These are phyloP conservation scores for Chiua sp. DNA, from an alignment of 1,284 basidiomycete genomes.

Conservation along the genomic window DNA sequence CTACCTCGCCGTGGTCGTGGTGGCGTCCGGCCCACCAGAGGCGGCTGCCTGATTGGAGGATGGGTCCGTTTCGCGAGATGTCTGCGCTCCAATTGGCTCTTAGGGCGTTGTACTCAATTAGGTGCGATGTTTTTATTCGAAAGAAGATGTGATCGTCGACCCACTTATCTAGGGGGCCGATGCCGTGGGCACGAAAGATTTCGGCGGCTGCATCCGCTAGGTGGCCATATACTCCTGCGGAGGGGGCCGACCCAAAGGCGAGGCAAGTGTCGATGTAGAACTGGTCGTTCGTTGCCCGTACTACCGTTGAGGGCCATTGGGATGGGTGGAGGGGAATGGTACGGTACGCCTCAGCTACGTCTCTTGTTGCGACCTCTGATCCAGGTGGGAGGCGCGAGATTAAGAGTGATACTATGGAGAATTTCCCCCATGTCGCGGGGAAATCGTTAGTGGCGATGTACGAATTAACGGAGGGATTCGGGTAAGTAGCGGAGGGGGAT, in stretches of 20 bases:
- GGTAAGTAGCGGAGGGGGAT: neutral
- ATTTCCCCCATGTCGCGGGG: neutral
- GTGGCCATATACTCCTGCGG: constrained; percentile 37
- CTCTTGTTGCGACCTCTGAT: too few species aligned
- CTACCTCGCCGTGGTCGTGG: too few species aligned
- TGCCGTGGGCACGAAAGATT: neutral
- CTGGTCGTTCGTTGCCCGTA: neutral
- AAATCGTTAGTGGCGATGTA: neutral
- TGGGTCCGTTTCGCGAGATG: too few species aligned
- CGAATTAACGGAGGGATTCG: neutral
- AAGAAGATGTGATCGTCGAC: constrained; percentile 10
- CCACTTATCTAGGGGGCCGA: constrained; percentile 7
- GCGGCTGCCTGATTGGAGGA: too few species aligned
- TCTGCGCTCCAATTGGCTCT: neutral
- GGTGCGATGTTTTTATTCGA: rapidly evolving
- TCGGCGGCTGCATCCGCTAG: constrained; percentile 35
- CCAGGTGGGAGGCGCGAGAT: neutral
- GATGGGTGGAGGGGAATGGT: too few species aligned
- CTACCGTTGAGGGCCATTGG: too few species aligned
- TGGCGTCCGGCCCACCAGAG: too few species aligned
- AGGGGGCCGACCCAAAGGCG: constrained; percentile 33
- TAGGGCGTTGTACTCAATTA: too few species aligned
- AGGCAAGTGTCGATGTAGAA: neutral
- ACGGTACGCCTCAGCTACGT: too few species aligned
- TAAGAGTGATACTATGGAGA: neutral